A percentile compares a stretch with the other conserved stretches of the same genome.
Evolutionary conservation across 2,329 filamentous ascomycete species (phyloP).

Genomic region (Fusarium neocosmosporiellum): DNA sequence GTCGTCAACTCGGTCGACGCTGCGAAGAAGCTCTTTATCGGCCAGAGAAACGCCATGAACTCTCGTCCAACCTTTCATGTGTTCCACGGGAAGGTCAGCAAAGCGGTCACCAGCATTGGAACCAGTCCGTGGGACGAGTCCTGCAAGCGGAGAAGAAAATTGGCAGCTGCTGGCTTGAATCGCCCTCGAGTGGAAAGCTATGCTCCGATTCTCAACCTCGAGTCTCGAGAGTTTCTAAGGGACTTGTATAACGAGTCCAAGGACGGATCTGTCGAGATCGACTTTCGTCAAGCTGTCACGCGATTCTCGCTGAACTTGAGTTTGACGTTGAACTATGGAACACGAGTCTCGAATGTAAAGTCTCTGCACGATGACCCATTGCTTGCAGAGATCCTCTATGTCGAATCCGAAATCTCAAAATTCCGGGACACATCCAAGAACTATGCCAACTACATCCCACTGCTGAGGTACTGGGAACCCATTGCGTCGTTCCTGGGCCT

Average conservation of each 20-base stretch:
- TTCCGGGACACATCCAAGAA: conserved; percentile 36
- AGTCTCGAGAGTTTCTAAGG: conserved; percentile 67
- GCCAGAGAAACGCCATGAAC: conserved; percentile 72
- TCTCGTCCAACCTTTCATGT: conserved; percentile 74
- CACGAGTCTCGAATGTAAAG: conserved; percentile 41
- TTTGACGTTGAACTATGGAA: conserved; percentile 73
- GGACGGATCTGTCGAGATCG: conserved; percentile 65
- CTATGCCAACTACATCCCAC: conserved; percentile 38
- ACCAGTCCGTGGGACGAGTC: conserved; percentile 77
- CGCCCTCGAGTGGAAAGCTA: conserved; percentile 73
- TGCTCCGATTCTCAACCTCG: conserved; percentile 75
- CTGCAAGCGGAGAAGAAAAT: conserved; percentile 73
- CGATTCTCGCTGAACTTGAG: conserved; percentile 73
- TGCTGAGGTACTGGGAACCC: conserved; percentile 25
- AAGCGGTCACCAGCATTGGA: conserved; percentile 60
- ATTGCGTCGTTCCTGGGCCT: background rate
- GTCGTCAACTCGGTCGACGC: conserved; percentile 76
- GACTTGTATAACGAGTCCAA: conserved; percentile 69
- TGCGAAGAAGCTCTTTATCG: conserved; percentile 73
- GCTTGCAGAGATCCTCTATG: conserved; percentile 36
- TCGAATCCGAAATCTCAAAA: conserved; percentile 36
- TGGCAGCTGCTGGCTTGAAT: conserved; percentile 64
- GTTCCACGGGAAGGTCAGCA: conserved; percentile 67
- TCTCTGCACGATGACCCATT: conserved; percentile 42
- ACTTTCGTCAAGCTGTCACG: conserved; percentile 71